Evolutionary conservation across 164 flowering plant species (phyloP), one percentile per base, ranked within the genome.

Genomic region (Nymphaea thermarum): DNA sequence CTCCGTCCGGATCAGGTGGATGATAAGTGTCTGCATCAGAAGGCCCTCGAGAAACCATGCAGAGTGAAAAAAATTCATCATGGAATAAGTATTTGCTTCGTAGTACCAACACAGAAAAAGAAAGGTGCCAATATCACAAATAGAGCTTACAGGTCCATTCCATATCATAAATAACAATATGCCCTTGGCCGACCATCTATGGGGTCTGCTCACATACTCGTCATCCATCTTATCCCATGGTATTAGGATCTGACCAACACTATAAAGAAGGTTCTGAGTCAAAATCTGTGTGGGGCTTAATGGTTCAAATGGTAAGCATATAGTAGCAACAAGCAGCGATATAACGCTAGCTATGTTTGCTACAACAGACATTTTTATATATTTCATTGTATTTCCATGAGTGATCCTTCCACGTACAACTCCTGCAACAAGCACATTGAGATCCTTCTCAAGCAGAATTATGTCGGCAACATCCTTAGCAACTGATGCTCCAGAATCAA

Each of bases 161-260:
- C 92, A 89, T 12, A 87, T n/a, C 62, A 85, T 76, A 79, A 87
- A 89, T 75, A 73, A 61, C 2, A 79, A 76, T 43, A 89, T 71
- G 14, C 81, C 83, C 79, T 83, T 78, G 63, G 72, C 70, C 4
- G 88, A 82, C 91, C 90, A 85, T 63, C 65, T 77, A 62, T 76
- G 85, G 11, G 95, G 89, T 1, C 43, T 75, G 71, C 74, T 86
- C 6, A 83, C 80, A 61, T 78, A 82, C 65, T 85, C 90, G 65
- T 82, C 83, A 53, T 89, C 95, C 81, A 87, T 81, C 64, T 80
- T 83, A 77, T 89, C 95, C 95, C 95, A 89, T 12, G 95, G 90
- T 25, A 87, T 89, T 5, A 81, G 85, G 12, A 87, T 84, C 73
- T 89, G 95, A 7, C 88, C 86, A 7, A 84, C 70, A 63, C 78